Evolutionary conservation across 345 rosid genomes (phyloP).

Genomic region (Excoecaria agallocha): DNA sequence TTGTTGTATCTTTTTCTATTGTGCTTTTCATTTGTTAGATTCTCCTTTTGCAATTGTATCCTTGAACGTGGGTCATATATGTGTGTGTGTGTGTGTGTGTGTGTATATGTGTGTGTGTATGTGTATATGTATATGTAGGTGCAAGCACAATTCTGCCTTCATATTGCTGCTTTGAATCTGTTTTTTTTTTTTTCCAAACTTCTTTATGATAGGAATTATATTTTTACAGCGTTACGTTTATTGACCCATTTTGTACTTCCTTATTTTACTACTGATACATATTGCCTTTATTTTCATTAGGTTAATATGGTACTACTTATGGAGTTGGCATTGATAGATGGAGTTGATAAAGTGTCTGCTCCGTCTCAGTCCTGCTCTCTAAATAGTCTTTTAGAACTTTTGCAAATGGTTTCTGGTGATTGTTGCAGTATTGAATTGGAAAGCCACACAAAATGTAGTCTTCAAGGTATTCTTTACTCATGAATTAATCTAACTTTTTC

Average conservation of each 20-base stretch:
- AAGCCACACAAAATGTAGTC: constrained; percentile 48
- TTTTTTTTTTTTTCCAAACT: neutral
- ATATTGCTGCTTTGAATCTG: neutral
- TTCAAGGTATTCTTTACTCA: constrained; percentile 54
- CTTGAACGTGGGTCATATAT: too few species aligned
- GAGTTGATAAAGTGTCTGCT: constrained; percentile 51
- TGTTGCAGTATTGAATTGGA: constrained; percentile 42
- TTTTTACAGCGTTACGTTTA: neutral
- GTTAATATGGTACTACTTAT: constrained; percentile 48
- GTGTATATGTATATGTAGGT: too few species aligned
- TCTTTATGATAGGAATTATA: neutral
- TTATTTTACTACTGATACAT: neutral
- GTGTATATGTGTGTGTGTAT: too few species aligned
- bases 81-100: too few species aligned
- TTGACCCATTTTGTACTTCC: neutral
- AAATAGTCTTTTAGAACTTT: constrained; percentile 51
- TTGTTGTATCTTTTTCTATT: too few species aligned
- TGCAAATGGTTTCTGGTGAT: constrained; percentile 45
- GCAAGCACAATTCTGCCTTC: too few species aligned
- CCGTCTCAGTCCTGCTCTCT: constrained; percentile 41
- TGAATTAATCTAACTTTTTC: constrained; percentile 6
- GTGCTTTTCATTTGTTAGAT: too few species aligned
- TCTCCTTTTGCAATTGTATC: too few species aligned
- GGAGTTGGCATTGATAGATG: constrained; percentile 73
- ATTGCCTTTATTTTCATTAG: constrained; percentile 40